Evolutionary conservation across 768 basidiomycete genomes (phyloP).

Genomic region (Auricularia cornea): DNA sequence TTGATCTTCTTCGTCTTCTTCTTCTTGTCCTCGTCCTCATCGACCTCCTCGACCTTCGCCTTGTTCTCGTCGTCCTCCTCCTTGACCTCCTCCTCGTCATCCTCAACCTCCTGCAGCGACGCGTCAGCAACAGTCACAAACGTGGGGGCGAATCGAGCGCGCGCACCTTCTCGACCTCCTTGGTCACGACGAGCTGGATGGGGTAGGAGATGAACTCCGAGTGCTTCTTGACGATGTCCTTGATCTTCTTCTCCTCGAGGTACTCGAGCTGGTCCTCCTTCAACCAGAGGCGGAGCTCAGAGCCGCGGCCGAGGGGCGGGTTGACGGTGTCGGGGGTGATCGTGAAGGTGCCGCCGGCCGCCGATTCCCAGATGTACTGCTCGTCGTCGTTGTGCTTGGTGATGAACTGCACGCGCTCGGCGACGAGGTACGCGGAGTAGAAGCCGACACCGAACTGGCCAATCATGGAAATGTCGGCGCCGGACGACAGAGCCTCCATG

Average conservation of each 20-base stretch:
- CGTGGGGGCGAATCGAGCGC: neutral
- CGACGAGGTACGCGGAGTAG: conserved; percentile 99
- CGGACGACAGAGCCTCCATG: conserved; percentile 95
- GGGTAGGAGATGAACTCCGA: conserved; percentile 99
- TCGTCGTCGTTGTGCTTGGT: conserved; percentile 99
- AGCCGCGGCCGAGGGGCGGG: conserved; percentile 87
- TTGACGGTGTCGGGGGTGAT: conserved; percentile 91
- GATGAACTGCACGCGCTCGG: conserved; percentile 96
- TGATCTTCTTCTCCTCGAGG: conserved; percentile 98
- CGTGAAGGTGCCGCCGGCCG: conserved; percentile 98
- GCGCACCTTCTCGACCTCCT: conserved; percentile 97
- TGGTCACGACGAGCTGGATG: conserved; percentile 95
- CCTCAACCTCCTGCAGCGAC: conserved; percentile 68
- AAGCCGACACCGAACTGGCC: conserved; percentile 99
- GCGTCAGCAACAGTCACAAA: conserved; percentile 16
- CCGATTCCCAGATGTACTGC: conserved; percentile 99
- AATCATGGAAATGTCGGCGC: conserved; percentile 63
- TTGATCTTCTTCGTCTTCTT: conserved; percentile 95
- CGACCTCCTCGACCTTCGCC: conserved; percentile 69
- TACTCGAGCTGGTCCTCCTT: conserved; percentile 99
- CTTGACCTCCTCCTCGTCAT: conserved; percentile 69
- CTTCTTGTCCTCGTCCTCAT: conserved; percentile 76
- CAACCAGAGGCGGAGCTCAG: conserved; percentile 83
- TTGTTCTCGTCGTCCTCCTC: conserved; percentile 63
- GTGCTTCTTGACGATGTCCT: conserved; percentile 99